Evolutionary conservation across 352 stramenopile genomes (phyloP), one percentile per base, ranked within the genome.

Genomic region (Phytopythium mirpurense): DNA sequence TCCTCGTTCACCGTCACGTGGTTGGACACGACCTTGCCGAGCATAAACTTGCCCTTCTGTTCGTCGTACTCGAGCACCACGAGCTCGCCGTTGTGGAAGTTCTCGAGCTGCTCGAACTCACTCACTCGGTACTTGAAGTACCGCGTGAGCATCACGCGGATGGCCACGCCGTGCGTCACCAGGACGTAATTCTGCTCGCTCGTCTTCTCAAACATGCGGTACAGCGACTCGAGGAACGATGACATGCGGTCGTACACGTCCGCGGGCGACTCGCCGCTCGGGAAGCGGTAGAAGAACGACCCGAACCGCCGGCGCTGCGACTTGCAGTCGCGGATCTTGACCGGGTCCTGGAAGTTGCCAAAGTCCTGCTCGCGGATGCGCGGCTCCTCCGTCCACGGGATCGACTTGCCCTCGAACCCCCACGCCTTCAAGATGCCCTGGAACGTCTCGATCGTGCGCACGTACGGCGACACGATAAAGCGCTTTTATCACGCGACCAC

Each of bases 311-410:
- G 75, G 5, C 81, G 78, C 48, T 92, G 79, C 15, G 68, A 53
- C 53, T 94, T 92, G 68, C 76, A 90, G 47, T 94, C 76, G 16
- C 80, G 76, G 57, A 94, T 92, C 42, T 88, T 87, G 27, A 77
- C 54, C 5, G 81, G 81, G 7, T 94, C 79, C 46, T 95, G 85
- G 61, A 94, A 95, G 51, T 96, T 96, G 51, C 83, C 87, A 74
- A 95, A 96, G 53, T 96, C 83, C 57, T 96, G 87, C 46, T 96
- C 87, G 14, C 83, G 76, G 45, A 96, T 93, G 11, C 85, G 83
- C 9, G 86, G 85, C 51, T 96, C 87, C 47, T 96, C 85, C 5
- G 63, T 72, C 79, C 83, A 88, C 35, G 81, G 81, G 41, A 92
- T 79, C 23, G 72, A 40, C 19, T 71, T 70, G 24, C 65, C 74